Base-by-base conservation (phyloP, 164 flowering plant species). In the Piper longum region DNA sequence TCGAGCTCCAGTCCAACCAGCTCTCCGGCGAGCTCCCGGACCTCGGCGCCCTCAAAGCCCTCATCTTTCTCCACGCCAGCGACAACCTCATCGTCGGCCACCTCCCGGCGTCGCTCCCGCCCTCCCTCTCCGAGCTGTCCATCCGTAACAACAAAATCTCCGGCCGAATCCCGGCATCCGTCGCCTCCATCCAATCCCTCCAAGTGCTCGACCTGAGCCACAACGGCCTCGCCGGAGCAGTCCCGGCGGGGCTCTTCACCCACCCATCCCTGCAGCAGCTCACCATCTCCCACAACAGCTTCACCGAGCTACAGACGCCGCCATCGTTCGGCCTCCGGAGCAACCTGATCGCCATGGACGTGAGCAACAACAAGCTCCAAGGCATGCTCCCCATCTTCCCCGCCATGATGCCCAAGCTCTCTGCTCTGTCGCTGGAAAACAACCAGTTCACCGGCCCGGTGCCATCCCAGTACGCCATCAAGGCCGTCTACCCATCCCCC, bases 211-310 rank as follows among this genome's bases (percentile, higher is more conserved):
- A 93, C 72, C 78, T 93, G 66, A 85, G 92, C 72, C 70, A 81
- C 72, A 93, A 90, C 79, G 43, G 17, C n/a, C 81, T 93, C 67
- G 67, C 72, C 4, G 97, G 88, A 67, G 45, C 85, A 11, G 77
- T 88, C 17, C 84, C 87, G 7, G 63, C 78, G 40, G 41, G 56
- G 44, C 68, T 88, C 14, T 93, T 93, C 79, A 65, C 72, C 9
- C 98, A 86, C 68, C 86, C 83, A 13, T 80, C 92, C 18, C 77
- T 93, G 17, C 82, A 93, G 69, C 99, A 93, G 62, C 82, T 93
- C 52, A 81, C 84, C 1, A 84, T 93, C 45, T 79, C 97, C 17
- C 69, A 73, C 79, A 93, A 93, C 76, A 67, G 64, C 7, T 75
- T 88, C 74, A 59, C 79, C 3, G 75, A 75, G 52, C 16, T 93